Conservation (phyloP, 2,329 filamentous ascomycete genomes). For the Cladosporium sp. region DNA sequence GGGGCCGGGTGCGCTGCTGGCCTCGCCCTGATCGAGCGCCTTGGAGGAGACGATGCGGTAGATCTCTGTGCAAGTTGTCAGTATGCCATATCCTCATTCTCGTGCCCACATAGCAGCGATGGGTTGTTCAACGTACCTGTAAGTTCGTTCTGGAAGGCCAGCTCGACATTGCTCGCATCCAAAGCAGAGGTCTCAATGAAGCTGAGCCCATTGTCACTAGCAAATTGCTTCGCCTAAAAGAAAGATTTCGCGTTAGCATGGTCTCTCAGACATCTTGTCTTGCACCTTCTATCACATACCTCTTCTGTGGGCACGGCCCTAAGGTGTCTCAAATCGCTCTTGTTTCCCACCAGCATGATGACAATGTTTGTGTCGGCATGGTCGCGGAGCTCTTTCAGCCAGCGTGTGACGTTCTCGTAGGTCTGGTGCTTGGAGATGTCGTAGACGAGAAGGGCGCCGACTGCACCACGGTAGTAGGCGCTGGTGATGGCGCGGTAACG, state of each 20-base stretch:
- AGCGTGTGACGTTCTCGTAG: conserved; percentile 97
- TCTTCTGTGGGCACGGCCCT: conserved; percentile 96
- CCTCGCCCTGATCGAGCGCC: conserved; percentile 86
- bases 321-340: conserved; percentile 99
- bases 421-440: conserved; percentile 99
- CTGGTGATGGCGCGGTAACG: conserved; percentile 99
- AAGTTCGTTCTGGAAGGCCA: conserved; percentile 98
- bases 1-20: conserved; percentile 70
- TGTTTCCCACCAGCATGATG: conserved; percentile 99
- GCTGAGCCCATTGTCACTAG: conserved; percentile 73
- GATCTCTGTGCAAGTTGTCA: conserved; percentile 63
- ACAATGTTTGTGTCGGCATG: conserved; percentile 97
- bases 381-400: conserved; percentile 97
- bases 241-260: background rate
- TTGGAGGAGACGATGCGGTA: conserved; percentile 99
- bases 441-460: conserved; percentile 96
- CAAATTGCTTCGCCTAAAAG: conserved; percentile 78
- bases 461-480: conserved; percentile 96
- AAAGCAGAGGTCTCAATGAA: conserved; percentile 99
- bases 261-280: background rate
- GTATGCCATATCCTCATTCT: background rate
- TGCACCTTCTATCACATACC: conserved; percentile 23
- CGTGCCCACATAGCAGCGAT: background rate
- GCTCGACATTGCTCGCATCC: conserved; percentile 97
- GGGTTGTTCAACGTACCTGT: conserved; percentile 66